Percentiles rank a stretch among this genome's conserved stretches.
Conservation (phyloP, 164 flowering plant genomes). For the Brasenia schreberi region DNA sequence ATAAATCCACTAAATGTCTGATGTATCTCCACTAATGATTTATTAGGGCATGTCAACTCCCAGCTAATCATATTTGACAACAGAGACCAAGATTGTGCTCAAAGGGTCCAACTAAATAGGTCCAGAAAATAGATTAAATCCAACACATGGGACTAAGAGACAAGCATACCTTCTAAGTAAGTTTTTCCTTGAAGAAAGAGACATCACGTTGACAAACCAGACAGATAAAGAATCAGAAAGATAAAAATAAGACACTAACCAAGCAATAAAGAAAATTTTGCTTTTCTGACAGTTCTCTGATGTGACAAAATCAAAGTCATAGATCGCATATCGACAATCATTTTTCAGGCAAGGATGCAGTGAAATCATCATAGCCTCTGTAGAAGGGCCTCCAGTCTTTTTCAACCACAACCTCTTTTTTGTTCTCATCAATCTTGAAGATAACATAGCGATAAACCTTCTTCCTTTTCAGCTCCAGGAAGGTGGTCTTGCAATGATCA, state of each 20-base stretch:
- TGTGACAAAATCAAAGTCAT: conserved; percentile 75
- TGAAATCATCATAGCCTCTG: conserved; percentile 70
- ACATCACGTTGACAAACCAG: too few species aligned
- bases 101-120: too few species aligned
- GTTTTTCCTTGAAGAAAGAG: too few species aligned
- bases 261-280: conserved; percentile 84
- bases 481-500: conserved; percentile 48
- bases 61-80: too few species aligned
- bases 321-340: conserved; percentile 81
- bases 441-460: conserved; percentile 64
- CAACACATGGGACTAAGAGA: too few species aligned
- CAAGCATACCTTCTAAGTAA: too few species aligned
- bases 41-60: too few species aligned
- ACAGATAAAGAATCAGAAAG: too few species aligned
- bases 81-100: too few species aligned
- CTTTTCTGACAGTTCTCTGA: conserved; percentile 83
- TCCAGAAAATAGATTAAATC: too few species aligned
- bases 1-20: too few species aligned
- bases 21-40: too few species aligned
- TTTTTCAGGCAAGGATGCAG: conserved; percentile 68
- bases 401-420: conserved; percentile 70
- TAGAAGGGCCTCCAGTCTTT: conserved; percentile 65
- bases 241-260: conserved; percentile 24
- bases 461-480: conserved; percentile 62
- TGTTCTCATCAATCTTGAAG: conserved; percentile 73